phyloP scores from a whole-genome alignment of 2,329 filamentous ascomycete species.

The Cercospora sesami region DNA sequence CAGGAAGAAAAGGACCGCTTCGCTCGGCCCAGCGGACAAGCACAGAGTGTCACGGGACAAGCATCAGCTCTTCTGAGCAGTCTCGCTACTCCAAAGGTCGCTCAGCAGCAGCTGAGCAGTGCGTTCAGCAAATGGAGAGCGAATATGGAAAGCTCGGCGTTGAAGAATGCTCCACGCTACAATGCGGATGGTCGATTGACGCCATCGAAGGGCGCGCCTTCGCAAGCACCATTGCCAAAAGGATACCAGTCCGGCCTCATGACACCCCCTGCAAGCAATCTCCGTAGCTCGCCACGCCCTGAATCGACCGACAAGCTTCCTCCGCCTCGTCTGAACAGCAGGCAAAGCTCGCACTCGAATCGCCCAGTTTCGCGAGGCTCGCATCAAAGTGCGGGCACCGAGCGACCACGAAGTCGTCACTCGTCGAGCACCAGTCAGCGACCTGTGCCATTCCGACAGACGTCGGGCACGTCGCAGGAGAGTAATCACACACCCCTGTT shows the following conservation, averaged over 20 bases:
- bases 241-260: slow-evolving; percentile 75
- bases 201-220: slow-evolving; percentile 45
- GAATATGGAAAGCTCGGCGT: slow-evolving; percentile 48
- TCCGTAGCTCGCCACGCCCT: slow-evolving; percentile 61
- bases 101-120: slow-evolving; percentile 72
- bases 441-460: slow-evolving; percentile 15
- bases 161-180: slow-evolving; percentile 49
- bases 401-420: slow-evolving; percentile 10
- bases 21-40: slow-evolving; percentile 36
- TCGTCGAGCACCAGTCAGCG: slow-evolving; percentile 9
- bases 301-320: slow-evolving; percentile 30
- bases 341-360: slow-evolving; percentile 17
- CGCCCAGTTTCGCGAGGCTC: slow-evolving; percentile 14
- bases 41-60: slow-evolving; percentile 48
- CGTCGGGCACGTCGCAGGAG: slow-evolving; percentile 29
- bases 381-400: slow-evolving; percentile 13
- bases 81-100: slow-evolving; percentile 78
- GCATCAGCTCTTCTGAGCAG: slow-evolving; percentile 73
- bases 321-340: slow-evolving; percentile 28
- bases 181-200: slow-evolving; percentile 43
- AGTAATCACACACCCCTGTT: slow-evolving; percentile 56
- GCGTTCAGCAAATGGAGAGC: slow-evolving; percentile 96
- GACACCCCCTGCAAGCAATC: slow-evolving; percentile 79
- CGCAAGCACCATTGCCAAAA: slow-evolving; percentile 50
- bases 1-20: slow-evolving; percentile 90